Evolutionary conservation across 2,329 filamentous ascomycete species (phyloP).

Genomic region (Ascocoryne sarcoides): DNA sequence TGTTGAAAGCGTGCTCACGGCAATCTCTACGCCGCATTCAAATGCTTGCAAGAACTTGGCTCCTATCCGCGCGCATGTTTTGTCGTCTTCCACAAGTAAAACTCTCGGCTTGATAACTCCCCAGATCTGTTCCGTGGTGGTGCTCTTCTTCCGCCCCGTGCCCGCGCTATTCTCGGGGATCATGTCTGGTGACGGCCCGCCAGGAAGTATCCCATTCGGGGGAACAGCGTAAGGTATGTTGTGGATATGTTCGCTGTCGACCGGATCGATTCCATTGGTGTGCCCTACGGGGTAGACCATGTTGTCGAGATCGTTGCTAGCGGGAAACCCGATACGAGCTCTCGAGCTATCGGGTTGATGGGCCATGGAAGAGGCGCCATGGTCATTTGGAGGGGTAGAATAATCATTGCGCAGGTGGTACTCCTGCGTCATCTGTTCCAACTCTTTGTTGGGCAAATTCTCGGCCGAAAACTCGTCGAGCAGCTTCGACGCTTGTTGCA

Average conservation of each 20-base stretch:
- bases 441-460: constrained; percentile 52
- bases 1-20: constrained; percentile 40
- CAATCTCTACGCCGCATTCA: constrained; percentile 58
- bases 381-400: constrained; percentile 26
- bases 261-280: constrained; percentile 87
- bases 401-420: constrained; percentile 25
- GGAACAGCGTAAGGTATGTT: constrained; percentile 83
- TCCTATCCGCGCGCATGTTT: constrained; percentile 58
- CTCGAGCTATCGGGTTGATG: constrained; percentile 39
- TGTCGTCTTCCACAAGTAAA: constrained; percentile 79
- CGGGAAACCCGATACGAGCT: constrained; percentile 31
- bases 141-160: constrained; percentile 28
- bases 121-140: constrained; percentile 41
- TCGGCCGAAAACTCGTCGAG: constrained; percentile 58
- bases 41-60: constrained; percentile 58
- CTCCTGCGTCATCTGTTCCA: constrained; percentile 51
- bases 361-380: constrained; percentile 22
- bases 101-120: constrained; percentile 64
- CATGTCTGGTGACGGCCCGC: constrained; percentile 37
- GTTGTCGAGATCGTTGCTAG: constrained; percentile 51
- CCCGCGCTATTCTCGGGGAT: constrained; percentile 35
- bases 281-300: constrained; percentile 88
- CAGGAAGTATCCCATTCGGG: constrained; percentile 45
- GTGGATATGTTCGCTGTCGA: constrained; percentile 87
- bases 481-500: constrained; percentile 60